phyloP scores from a whole-genome alignment of 1,284 basidiomycete genomes.

The Melampsora abietis-canadensis region DNA sequence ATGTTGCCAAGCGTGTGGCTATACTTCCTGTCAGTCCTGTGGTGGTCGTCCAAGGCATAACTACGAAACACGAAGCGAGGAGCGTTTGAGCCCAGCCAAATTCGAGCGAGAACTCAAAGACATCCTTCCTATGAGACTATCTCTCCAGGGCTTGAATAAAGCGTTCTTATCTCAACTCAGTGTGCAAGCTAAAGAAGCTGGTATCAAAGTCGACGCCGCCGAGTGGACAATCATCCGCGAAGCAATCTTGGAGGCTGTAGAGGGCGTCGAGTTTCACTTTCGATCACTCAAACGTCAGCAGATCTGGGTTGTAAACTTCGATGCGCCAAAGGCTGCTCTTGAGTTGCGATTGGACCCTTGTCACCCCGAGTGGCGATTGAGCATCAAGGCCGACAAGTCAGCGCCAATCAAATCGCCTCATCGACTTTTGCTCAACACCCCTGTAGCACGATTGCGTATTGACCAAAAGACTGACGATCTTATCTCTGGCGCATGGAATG shows the following conservation, averaged over 20 bases:
- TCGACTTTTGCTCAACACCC: slow-evolving; percentile 68
- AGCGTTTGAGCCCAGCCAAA: slow-evolving; percentile 62
- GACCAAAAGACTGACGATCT: slow-evolving; percentile 55
- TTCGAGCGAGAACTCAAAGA: slow-evolving; percentile 76
- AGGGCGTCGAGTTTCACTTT: slow-evolving; percentile 68
- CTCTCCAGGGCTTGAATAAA: slow-evolving; percentile 59
- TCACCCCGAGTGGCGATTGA: slow-evolving; percentile 81
- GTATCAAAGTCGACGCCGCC: slow-evolving; percentile 54
- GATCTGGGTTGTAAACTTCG: slow-evolving; percentile 78
- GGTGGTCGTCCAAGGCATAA: slow-evolving; percentile 86
- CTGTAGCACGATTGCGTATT: slow-evolving; percentile 70
- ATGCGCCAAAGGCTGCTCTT: slow-evolving; percentile 67
- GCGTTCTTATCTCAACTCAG: slow-evolving; percentile 57
- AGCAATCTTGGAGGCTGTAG: slow-evolving; percentile 65
- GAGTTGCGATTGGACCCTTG: slow-evolving; percentile 73
- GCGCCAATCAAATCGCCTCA: slow-evolving; percentile 78
- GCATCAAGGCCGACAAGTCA: slow-evolving; percentile 64
- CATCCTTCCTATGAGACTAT: slow-evolving; percentile 79
- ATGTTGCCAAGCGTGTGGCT: slow-evolving; percentile 71
- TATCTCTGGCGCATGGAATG: slow-evolving; percentile 72
- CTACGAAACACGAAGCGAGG: slow-evolving; percentile 58
- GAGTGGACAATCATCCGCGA: slow-evolving; percentile 67
- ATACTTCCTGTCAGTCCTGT: slow-evolving; percentile 77
- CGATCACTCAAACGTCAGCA: slow-evolving; percentile 81
- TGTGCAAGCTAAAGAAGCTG: slow-evolving; percentile 57